Conservation (phyloP, 1,284 basidiomycete species). For the Athelia psychrophila region DNA sequence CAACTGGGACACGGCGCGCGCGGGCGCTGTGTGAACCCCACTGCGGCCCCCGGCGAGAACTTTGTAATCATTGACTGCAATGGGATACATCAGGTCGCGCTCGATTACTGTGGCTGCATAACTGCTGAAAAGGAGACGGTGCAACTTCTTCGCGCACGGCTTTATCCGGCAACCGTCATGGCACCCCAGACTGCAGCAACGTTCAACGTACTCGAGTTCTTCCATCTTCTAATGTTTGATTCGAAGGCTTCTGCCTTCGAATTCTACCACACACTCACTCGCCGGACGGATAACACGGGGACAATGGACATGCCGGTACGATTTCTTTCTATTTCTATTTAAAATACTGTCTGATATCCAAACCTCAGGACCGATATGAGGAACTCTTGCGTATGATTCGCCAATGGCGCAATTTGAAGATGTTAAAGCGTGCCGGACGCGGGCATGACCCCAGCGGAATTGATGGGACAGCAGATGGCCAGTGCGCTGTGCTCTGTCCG, state of each 20-base stretch:
- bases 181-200: conserved; percentile 24
- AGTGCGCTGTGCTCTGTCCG: conserved; percentile 20
- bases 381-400: conserved; percentile 15
- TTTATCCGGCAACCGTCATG: conserved; percentile 19
- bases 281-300: conserved; percentile 19
- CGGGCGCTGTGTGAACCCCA: conserved; percentile 9
- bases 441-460: conserved; percentile 14
- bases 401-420: conserved; percentile 12
- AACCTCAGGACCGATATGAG: conserved; percentile 11
- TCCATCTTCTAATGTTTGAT: conserved; percentile 19
- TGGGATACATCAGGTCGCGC: conserved; percentile 26
- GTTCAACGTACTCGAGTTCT: conserved; percentile 18
- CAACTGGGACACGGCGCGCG: conserved; percentile 19
- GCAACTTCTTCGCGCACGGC: conserved; percentile 25
- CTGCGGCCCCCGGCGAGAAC: not conserved
- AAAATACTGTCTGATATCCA: not conserved
- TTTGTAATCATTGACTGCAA: conserved; percentile 28
- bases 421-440: conserved; percentile 10
- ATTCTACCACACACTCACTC: conserved; percentile 18
- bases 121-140: conserved; percentile 1
- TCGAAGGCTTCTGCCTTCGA: conserved; percentile 19
- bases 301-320: conserved; percentile 10
- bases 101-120: conserved; percentile 31
- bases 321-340: conserved; percentile 7
- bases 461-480: conserved; percentile 11